Evolutionary conservation across 2,329 filamentous ascomycete species (phyloP), one percentile per base, ranked within the genome.

Genomic region (Zymoseptoria tritici): DNA sequence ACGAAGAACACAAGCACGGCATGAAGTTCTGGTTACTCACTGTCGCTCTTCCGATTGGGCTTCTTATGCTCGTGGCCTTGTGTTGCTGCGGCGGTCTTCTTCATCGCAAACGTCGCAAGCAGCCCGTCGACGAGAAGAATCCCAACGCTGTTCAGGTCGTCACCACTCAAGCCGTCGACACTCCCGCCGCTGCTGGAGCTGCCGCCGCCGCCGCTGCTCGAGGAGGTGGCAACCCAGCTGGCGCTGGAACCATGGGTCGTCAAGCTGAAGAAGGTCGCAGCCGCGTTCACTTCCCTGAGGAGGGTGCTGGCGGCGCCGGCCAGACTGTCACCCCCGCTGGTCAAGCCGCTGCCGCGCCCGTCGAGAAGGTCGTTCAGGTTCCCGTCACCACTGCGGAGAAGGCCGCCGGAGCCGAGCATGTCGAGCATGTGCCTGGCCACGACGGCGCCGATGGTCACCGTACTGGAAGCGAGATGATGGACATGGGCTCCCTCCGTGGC

Each of bases 221-320:
- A 16, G 36, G 36, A 46, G 36, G 36, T 16, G 16, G 56, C 52
- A 56, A 53, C 52, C 54, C 24, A 52, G 21, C 9, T 26, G 62
- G 54, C 49, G 49, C 54, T n/a, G 59, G 67, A 36, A 70, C 67
- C 49, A 53, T 65, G 26, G 60, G 60, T 24, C 65, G 67, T 36
- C 64, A 64, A 54, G 67, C 66, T 9, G 67, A 69, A 58, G 67
- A 69, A 56, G 67, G 67, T 54, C 67, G 67, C 51, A 62, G 64
- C 24, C 64, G 60, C 22, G 62, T 67, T 31, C 54, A 59, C 29
- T 67, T 68, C 55, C 60, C 61, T 29, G 61, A 62, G 42, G 31
- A 57, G 9, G 55, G 16, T 19, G 19, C 36, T 21, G 52, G 19
- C 22, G 56, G 26, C 11, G 52, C 22, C 50, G 36, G 31, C 26